These are phyloP conservation scores for Ajuga chamaepitys DNA, from an alignment of 257 asterid genomes.

Conservation along the genomic window DNA sequence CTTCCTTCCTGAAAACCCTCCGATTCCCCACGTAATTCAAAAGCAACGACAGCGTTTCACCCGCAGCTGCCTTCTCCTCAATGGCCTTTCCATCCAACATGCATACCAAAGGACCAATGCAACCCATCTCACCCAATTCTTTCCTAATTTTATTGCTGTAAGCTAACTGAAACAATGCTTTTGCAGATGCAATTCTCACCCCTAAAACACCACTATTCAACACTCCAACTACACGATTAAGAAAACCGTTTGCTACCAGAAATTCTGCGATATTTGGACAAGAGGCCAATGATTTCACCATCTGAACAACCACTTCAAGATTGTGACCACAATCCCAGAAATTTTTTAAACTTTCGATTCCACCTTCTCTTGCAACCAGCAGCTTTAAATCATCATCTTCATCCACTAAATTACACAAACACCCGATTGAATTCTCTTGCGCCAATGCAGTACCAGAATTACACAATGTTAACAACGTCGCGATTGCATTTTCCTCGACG, in stretches of 20 bases:
- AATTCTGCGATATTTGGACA: constrained; percentile 51
- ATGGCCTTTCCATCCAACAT: constrained; percentile 70
- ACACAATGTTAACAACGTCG: constrained; percentile 36
- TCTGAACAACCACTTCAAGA: constrained; percentile 52
- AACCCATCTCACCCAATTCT: constrained; percentile 75
- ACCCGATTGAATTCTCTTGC: constrained; percentile 71
- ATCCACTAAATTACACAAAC: constrained; percentile 56
- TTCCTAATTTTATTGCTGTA: constrained; percentile 46
- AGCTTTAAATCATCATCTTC: constrained; percentile 50
- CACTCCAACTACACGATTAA: constrained; percentile 36
- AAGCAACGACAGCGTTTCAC: constrained; percentile 43
- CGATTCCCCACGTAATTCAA: constrained; percentile 48
- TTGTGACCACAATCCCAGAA: constrained; percentile 65
- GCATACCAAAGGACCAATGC: constrained; percentile 43
- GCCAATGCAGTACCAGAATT: constrained; percentile 69
- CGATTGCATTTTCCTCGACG: constrained; percentile 55
- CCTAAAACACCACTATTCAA: constrained; percentile 48
- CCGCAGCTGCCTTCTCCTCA: constrained; percentile 75
- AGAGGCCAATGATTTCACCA: constrained; percentile 50
- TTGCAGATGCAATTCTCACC: constrained; percentile 61
- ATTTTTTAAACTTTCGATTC: constrained; percentile 48
- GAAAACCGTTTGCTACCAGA: constrained; percentile 47
- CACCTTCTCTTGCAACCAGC: constrained; percentile 62
- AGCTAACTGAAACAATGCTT: constrained; percentile 48
- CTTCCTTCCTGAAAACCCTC: constrained; percentile 63